Evolutionary conservation across 208 protist species (phyloP), one percentile per base, ranked within the genome.

Genomic region (Acanthamoeba healyi): DNA sequence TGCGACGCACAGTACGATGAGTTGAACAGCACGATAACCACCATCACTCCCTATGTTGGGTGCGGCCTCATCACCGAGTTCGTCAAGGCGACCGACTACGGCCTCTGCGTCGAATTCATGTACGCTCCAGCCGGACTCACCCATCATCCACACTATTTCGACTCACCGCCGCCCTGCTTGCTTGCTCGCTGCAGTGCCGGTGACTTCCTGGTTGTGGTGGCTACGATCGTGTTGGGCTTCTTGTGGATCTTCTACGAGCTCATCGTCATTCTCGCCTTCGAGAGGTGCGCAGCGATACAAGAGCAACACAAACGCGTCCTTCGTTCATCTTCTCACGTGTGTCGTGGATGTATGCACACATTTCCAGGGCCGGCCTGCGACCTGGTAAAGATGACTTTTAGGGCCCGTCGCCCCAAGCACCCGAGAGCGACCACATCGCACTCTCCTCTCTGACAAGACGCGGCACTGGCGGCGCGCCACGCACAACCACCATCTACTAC

Each of bases 181-280:
- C 12, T 29, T 34, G 26, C 4, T 65, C 26, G 12, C 26, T 9
- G 26, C 34, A 65, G 58, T 65, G 58, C n/a, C 12, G 51, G 51
- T 17, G 51, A 56, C 51, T 56, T 65, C 58, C 58, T 34, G 3
- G 34, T 44, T 2, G 67, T 79, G 36, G 36, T 79, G 67, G 67
- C 67, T 1, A 46, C 36, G 1, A 46, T 79, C 38, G 67, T 44
- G 17, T 36, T 79, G 34, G 67, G 36, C n/a, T 79, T 79, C 67
- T 12, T 79, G 32, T 79, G 67, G 67, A 79, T 79, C 67, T 79
- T 79, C 67, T 79, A 79, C 22, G 67, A 79, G 36, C 17, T 79
- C 6, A 15, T 46, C 9, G 38, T 46, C 7, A 1, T 79, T 1
- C 34, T 79, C 2, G 67, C 67, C 36, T 79, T 46, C n/a, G 67